Conservation (phyloP, 164 flowering plant species). For the Platanus orientalis region DNA sequence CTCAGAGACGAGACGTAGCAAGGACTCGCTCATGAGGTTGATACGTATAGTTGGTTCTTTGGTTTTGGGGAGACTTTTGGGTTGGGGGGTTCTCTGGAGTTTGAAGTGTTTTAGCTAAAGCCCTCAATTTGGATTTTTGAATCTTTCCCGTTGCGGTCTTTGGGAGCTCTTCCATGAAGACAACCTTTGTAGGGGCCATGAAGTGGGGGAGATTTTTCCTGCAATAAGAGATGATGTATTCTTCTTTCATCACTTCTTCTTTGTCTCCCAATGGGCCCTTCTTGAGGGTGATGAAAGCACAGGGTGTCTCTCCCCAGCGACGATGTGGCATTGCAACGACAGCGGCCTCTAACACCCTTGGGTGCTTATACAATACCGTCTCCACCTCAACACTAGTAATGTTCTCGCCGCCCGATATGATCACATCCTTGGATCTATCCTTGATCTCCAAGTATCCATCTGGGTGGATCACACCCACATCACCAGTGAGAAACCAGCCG, state of each 20-base stretch:
- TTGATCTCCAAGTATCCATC: constrained; percentile 88
- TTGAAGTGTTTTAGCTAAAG: constrained; percentile 40
- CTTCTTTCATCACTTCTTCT: constrained; percentile 14
- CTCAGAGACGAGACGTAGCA: constrained; percentile 42
- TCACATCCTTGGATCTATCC: constrained; percentile 83
- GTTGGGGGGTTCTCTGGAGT: no score
- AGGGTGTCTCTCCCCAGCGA: constrained; percentile 82
- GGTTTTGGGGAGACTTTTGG: no score
- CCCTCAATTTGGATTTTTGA: constrained; percentile 50
- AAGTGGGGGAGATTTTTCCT: constrained; percentile 50
- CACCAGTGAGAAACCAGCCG: constrained; percentile 90
- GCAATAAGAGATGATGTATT: constrained; percentile 47
- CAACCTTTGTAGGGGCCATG: constrained; percentile 73
- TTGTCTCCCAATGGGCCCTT: constrained; percentile 1
- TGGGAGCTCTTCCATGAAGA: constrained; percentile 54
- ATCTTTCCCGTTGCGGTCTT: constrained; percentile 64
- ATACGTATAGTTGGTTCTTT: background rate
- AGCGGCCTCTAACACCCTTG: constrained; percentile 60
- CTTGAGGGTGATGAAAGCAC: constrained; percentile 56
- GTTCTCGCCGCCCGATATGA: constrained; percentile 92
- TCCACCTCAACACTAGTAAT: constrained; percentile 88
- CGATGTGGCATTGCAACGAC: constrained; percentile 90
- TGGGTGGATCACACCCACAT: constrained; percentile 70
- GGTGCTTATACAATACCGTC: constrained; percentile 43
- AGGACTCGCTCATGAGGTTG: constrained; percentile 11